Conservation (phyloP, 2,329 filamentous ascomycete species). For the Fusarium domesticum region DNA sequence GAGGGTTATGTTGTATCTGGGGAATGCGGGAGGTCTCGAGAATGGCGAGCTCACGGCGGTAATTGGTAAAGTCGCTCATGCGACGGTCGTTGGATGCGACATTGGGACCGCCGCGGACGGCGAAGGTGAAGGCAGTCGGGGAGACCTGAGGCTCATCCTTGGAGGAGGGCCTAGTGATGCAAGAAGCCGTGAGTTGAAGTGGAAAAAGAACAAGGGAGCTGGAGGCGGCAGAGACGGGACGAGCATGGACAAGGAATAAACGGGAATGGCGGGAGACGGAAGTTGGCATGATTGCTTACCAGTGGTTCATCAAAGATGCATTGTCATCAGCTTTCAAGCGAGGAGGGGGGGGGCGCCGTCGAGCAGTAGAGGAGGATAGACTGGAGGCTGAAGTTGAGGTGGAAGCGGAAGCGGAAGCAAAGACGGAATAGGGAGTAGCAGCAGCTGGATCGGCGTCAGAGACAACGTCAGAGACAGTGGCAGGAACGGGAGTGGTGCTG, state of each 20-base stretch:
- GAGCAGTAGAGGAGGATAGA: conserved; percentile 17
- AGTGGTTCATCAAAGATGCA: conserved; percentile 26
- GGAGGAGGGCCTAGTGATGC: conserved; percentile 25
- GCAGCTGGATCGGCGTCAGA: no score
- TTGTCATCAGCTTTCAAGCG: conserved; percentile 25
- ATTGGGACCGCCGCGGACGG: conserved; percentile 41
- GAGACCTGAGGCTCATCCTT: conserved; percentile 47
- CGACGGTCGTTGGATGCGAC: conserved; percentile 51
- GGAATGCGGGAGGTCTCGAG: conserved; percentile 62
- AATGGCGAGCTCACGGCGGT: conserved; percentile 68
- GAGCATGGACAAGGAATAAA: conserved; percentile 9
- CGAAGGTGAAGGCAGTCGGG: conserved; percentile 45
- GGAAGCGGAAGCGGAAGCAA: conserved; percentile 16
- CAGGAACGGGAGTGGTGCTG: conserved; percentile 1
- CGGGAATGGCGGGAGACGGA: conserved; percentile 15
- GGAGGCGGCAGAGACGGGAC: conserved; percentile 10
- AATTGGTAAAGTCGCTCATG: conserved; percentile 62
- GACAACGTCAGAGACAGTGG: no score
- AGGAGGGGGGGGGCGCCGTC: conserved; percentile 15
- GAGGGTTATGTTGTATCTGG: conserved; percentile 52
- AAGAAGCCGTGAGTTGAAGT: conserved; percentile 19
- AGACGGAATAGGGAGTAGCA: conserved; percentile 15
- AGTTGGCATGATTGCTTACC: conserved; percentile 25
- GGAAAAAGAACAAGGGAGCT: conserved; percentile 4
- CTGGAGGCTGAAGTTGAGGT: conserved; percentile 9